Percentiles rank a stretch among this genome's conserved stretches.
Conservation (phyloP, 257 asterid species). For the Solanum stenotomum region DNA sequence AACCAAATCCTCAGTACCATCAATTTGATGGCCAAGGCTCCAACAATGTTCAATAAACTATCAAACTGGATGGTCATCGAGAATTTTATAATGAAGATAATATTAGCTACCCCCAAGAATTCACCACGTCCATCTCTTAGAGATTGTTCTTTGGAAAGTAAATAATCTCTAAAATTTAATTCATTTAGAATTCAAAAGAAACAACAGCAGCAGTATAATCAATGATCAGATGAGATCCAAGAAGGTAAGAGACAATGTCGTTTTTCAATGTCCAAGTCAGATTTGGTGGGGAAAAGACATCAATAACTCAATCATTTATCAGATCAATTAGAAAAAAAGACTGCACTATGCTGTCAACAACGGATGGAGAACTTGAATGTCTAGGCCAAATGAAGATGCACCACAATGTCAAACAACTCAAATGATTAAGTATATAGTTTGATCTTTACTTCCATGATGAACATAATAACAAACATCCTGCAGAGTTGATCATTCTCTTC, state of each 20-base stretch:
- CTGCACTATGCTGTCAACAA: background rate
- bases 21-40: background rate
- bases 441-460: background rate
- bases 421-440: background rate
- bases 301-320: background rate
- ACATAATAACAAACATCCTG: background rate
- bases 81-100: background rate
- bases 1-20: background rate
- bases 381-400: background rate
- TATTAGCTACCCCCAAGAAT: background rate
- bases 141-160: background rate
- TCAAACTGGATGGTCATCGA: background rate
- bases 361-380: background rate
- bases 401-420: background rate
- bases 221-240: background rate
- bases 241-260: background rate
- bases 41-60: background rate
- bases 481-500: background rate
- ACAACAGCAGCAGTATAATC: background rate
- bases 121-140: background rate
- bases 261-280: background rate
- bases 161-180: background rate
- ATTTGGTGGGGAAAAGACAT: background rate
- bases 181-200: background rate
- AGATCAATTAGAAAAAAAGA: background rate